These are phyloP conservation scores for Aspergillus sp. DNA, from an alignment of 2,329 filamentous ascomycete species.

Conservation along the genomic window DNA sequence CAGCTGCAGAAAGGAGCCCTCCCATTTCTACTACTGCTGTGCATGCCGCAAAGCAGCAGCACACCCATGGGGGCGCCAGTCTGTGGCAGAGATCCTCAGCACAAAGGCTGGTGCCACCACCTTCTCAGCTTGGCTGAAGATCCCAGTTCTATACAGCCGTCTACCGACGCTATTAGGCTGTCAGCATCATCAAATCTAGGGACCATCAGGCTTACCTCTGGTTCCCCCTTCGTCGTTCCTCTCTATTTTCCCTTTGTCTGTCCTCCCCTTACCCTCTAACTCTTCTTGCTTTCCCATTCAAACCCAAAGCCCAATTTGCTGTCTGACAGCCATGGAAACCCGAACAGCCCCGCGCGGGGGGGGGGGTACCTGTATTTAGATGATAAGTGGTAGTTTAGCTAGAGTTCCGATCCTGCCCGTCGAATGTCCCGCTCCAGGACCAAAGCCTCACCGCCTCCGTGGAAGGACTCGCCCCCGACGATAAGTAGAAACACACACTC, in stretches of 20 bases:
- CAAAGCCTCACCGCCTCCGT: too few relatives aligned
- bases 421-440: too few relatives aligned
- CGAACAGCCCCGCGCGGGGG: too few relatives aligned
- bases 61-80: not conserved
- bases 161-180: not conserved
- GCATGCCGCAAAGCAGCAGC: not conserved
- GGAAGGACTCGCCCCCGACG: too few relatives aligned
- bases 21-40: not conserved
- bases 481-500: too few relatives aligned
- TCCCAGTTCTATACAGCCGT: not conserved
- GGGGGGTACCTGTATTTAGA: too few relatives aligned
- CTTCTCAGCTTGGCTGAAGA: not conserved
- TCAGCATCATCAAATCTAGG: not conserved
- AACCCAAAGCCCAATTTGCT: not conserved
- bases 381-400: too few relatives aligned
- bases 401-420: too few relatives aligned
- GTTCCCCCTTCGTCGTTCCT: not conserved
- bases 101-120: not conserved
- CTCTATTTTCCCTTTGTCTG: not conserved
- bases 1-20: not conserved
- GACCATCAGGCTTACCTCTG: not conserved
- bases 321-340: not conserved
- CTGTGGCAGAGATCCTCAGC: not conserved
- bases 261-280: not conserved
- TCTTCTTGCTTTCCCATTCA: not conserved